phyloP scores from a whole-genome alignment of 306 rosid species.

The Glycine soja region DNA sequence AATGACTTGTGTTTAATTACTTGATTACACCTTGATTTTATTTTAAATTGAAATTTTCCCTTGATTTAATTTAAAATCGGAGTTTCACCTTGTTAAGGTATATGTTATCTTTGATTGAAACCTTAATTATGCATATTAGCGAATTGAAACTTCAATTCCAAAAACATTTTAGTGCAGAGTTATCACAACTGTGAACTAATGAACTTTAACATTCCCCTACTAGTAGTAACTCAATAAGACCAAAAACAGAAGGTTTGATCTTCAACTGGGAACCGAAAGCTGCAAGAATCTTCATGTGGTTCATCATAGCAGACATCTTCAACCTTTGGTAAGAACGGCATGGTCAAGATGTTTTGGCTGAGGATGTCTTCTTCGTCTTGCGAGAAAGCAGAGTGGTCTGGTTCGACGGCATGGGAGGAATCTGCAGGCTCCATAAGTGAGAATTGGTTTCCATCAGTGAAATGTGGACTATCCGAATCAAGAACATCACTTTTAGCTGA shows the following conservation, averaged over 20 bases:
- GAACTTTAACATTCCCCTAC: background rate
- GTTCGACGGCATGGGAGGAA: constrained; percentile 62
- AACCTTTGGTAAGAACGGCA: constrained; percentile 54
- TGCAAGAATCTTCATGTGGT: constrained; percentile 50
- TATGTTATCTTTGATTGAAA: too few species aligned
- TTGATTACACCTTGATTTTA: too few species aligned
- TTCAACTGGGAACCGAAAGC: constrained; percentile 51
- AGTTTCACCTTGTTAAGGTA: too few species aligned
- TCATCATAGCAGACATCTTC: constrained; percentile 57
- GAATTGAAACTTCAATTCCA: too few species aligned
- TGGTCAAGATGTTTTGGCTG: constrained; percentile 48
- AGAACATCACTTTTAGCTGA: constrained; percentile 69
- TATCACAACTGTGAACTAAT: constrained; percentile 38
- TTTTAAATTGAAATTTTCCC: too few species aligned
- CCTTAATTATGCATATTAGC: too few species aligned
- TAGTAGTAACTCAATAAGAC: constrained; percentile 45
- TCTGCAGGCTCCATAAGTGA: constrained; percentile 56
- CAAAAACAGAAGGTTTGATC: constrained; percentile 68
- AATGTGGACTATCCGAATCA: constrained; percentile 64
- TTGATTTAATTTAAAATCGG: background rate
- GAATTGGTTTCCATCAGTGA: constrained; percentile 43
- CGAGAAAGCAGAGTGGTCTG: constrained; percentile 68
- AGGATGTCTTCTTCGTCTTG: constrained; percentile 72
- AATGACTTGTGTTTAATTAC: too few species aligned
- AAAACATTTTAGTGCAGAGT: too few species aligned